phyloP scores from a whole-genome alignment of 2,329 filamentous ascomycete genomes.

The Zymoseptoria crescenta region DNA sequence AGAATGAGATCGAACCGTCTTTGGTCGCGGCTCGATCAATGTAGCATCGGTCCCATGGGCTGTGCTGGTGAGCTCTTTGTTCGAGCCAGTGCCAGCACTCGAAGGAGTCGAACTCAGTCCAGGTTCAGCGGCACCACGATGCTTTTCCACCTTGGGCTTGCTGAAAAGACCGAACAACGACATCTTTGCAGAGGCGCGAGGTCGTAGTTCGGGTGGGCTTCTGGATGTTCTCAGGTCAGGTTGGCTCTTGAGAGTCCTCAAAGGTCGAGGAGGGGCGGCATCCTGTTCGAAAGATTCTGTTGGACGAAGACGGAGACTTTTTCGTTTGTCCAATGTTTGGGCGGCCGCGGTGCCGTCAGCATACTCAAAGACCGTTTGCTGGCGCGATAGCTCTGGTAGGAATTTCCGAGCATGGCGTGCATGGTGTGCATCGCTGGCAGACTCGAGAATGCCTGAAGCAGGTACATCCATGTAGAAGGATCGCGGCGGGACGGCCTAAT shows the following conservation, averaged over 20 bases:
- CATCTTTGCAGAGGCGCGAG: slow-evolving; percentile 30
- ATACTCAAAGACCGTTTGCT: slow-evolving; percentile 10
- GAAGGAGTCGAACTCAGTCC: slow-evolving; percentile 25
- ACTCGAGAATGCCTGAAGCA: slow-evolving; percentile 7
- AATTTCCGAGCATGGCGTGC: slow-evolving; percentile 9
- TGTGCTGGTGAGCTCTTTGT: slow-evolving; percentile 3
- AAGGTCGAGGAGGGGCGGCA: slow-evolving; percentile 14
- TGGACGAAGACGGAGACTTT: slow-evolving; percentile 15
- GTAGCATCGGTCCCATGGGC: slow-evolving; percentile 5
- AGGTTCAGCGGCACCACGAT: slow-evolving; percentile 39
- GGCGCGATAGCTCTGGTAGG: slow-evolving; percentile 13
- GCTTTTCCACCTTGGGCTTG: slow-evolving; percentile 42
- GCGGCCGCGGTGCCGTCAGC: slow-evolving; percentile 1
- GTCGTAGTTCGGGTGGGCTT: slow-evolving; percentile 10
- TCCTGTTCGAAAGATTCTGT: slow-evolving; percentile 13
- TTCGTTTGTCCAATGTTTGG: slow-evolving; percentile 11
- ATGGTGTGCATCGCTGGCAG: slow-evolving; percentile 9
- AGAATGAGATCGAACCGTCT: slow-evolving; percentile 10
- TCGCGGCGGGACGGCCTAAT: not conserved
- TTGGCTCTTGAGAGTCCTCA: slow-evolving; percentile 7
- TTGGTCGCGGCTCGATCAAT: slow-evolving; percentile 5
- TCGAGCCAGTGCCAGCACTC: slow-evolving; percentile 6
- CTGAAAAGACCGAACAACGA: slow-evolving; percentile 45
- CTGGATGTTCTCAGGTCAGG: slow-evolving; percentile 11
- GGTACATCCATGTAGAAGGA: slow-evolving; percentile 15